Evolutionary conservation across 495 filamentous ascomycete genomes (phyloP).

Genomic region (Xylaria longipes): DNA sequence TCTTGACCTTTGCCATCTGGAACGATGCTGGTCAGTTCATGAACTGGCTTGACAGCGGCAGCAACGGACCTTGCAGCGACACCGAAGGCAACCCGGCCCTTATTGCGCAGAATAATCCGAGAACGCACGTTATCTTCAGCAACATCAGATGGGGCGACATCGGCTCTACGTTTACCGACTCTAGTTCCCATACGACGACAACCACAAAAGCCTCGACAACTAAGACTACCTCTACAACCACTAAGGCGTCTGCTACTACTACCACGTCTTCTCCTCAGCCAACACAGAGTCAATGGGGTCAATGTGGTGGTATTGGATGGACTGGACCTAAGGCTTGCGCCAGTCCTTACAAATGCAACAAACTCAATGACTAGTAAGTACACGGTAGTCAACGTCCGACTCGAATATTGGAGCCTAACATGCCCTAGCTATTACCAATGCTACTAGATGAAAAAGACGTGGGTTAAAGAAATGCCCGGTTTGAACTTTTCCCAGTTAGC

Average conservation of each 20-base stretch:
- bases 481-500: neutral
- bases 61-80: conserved; percentile 66
- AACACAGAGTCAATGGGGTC: conserved; percentile 35
- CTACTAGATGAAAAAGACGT: neutral
- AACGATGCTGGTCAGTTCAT: conserved; percentile 69
- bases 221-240: neutral
- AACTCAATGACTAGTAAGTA: conserved; percentile 41
- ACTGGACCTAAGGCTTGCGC: conserved; percentile 48
- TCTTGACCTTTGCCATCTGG: conserved; percentile 72
- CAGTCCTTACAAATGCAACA: conserved; percentile 39
- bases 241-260: neutral
- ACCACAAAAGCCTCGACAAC: neutral
- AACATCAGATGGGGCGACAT: conserved; percentile 75
- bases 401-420: neutral
- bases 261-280: neutral
- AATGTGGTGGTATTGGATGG: conserved; percentile 56
- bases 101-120: conserved; percentile 54
- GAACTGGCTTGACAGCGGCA: conserved; percentile 71
- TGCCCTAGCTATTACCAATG: conserved; percentile 9
- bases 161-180: conserved; percentile 46
- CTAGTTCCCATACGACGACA: neutral
- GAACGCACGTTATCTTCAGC: conserved; percentile 66
- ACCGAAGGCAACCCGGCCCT: conserved; percentile 60
- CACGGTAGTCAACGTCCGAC: too few relatives aligned
- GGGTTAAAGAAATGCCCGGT: neutral